A percentile compares a stretch with the other conserved stretches of the same genome.
Conservation (phyloP, 208 protist genomes). For the Trypanosoma theileri region DNA sequence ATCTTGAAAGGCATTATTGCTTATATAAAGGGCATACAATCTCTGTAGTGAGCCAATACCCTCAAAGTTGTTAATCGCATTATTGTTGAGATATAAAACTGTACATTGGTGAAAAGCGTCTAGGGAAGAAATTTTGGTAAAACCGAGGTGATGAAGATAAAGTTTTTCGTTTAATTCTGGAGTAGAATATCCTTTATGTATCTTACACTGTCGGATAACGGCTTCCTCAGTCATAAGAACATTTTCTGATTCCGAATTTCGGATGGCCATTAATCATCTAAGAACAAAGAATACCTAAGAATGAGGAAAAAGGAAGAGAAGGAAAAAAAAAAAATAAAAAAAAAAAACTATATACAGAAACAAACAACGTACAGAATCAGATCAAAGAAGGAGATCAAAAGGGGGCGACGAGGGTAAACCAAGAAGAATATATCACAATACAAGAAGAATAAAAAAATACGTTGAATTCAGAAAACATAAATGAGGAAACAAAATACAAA, state of each 20-base stretch:
- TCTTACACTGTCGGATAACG: conserved; percentile 64
- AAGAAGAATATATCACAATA: too few species aligned
- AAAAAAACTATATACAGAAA: too few species aligned
- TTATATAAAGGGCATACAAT: conserved; percentile 82
- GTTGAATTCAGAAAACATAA: too few species aligned
- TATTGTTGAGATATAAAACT: conserved; percentile 92
- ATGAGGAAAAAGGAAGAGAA: too few species aligned
- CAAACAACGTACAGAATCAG: too few species aligned
- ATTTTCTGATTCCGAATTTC: neutral
- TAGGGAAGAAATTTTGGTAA: conserved; percentile 67
- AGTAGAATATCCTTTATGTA: conserved; percentile 73
- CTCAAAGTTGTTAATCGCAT: conserved; percentile 80
- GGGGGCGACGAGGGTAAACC: too few species aligned
- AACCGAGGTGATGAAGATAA: conserved; percentile 91
- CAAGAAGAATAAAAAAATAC: neutral
- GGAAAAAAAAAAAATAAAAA: too few species aligned
- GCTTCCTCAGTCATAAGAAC: conserved; percentile 55
- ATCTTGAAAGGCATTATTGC: conserved; percentile 77
- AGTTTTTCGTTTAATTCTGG: conserved; percentile 93
- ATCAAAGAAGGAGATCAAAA: too few species aligned
- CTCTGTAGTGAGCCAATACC: conserved; percentile 57
- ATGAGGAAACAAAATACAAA: too few species aligned
- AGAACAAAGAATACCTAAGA: too few species aligned
- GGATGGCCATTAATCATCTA: conserved; percentile 1
- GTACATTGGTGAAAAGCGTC: conserved; percentile 74